Base-by-base conservation (phyloP, 2,329 filamentous ascomycete genomes). In the Colletotrichum coccodes region DNA sequence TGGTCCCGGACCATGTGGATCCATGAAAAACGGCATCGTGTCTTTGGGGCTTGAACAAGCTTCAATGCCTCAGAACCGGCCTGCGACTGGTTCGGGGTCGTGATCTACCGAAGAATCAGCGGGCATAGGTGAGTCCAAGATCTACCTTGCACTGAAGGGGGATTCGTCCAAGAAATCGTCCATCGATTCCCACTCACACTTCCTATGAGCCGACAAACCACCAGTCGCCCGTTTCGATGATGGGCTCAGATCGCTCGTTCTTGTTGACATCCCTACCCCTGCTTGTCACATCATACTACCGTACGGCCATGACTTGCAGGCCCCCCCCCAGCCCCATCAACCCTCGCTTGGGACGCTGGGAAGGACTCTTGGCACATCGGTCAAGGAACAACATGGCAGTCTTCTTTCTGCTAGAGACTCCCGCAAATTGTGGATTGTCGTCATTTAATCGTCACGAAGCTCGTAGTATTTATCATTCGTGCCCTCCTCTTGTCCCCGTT, bases 91-190 rank as follows among this genome's bases (percentile, higher is more conserved):
- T 34, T 46, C 44, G 46, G 30, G 44, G 38, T 21, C 47, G 47
- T 26, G 49, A 32, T 16, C 54, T 58, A 58, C 56, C 56, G 28
- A 46, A n/a, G 7, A 38, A 36, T 28, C 21, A 23, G 21, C 54
- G 23, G n/a, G 38, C 54, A n/a, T 16, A n/a, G 8, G 23, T 16
- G 40, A 38, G n/a, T 64, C 64, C 64, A 59, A 68, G 23, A 65
- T 68, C 53, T 57, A 49, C 54, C 61, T 50, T 60, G 66, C 28
- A 44, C 49, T n/a, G 47, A 46, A 46, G 54, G 61, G 65, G 34
- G 47, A 59, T 56, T 42, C 49, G 61, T 54, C 61, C 61, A 60
- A 65, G 61, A 44, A 65, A 38, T 47, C 21, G 38, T 53, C 64
- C 18, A 18, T 11, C 14, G 2, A 23, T 60, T 64, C 53, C 65